phyloP scores from a whole-genome alignment of 2,329 filamentous ascomycete species.

The Juglanconis juglandina region DNA sequence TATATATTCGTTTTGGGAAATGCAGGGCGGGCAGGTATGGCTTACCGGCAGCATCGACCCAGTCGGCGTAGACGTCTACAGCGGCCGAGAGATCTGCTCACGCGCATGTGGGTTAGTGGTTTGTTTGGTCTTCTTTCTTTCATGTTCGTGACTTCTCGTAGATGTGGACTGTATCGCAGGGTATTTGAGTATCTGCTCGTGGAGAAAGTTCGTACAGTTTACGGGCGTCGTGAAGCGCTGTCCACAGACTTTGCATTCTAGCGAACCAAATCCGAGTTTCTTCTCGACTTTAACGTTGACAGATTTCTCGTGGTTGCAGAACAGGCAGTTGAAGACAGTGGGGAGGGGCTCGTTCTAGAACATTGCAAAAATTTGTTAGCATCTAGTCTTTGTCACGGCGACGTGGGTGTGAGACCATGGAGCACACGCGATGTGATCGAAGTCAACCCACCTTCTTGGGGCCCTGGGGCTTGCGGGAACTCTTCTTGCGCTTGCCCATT shows the following conservation, averaged over 20 bases:
- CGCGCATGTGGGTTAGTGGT: not conserved
- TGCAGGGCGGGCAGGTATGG: not conserved
- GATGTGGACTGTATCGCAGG: no score
- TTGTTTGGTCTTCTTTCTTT: no score
- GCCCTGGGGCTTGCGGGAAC: slow-evolving; percentile 74
- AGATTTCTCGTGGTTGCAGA: slow-evolving; percentile 96
- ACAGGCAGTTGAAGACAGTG: slow-evolving; percentile 91
- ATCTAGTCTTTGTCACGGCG: not conserved
- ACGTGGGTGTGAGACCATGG: not conserved
- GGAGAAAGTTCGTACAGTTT: slow-evolving; percentile 63
- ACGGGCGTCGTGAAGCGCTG: slow-evolving; percentile 91
- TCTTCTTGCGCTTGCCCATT: slow-evolving; percentile 95
- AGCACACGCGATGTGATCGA: not conserved
- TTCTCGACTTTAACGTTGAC: slow-evolving; percentile 91
- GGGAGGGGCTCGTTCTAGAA: slow-evolving; percentile 65
- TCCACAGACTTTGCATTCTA: slow-evolving; percentile 89
- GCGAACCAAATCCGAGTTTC: slow-evolving; percentile 79
- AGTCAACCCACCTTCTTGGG: slow-evolving; percentile 67
- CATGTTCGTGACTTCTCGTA: no score
- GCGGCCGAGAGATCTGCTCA: slow-evolving; percentile 75
- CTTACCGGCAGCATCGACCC: slow-evolving; percentile 81
- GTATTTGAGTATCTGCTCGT: not conserved
- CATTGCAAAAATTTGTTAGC: not conserved
- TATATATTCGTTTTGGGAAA: not conserved
- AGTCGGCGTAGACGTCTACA: slow-evolving; percentile 96